phyloP scores from a whole-genome alignment of 176 grass and related monocot genomes.

The Ananas comosus region DNA sequence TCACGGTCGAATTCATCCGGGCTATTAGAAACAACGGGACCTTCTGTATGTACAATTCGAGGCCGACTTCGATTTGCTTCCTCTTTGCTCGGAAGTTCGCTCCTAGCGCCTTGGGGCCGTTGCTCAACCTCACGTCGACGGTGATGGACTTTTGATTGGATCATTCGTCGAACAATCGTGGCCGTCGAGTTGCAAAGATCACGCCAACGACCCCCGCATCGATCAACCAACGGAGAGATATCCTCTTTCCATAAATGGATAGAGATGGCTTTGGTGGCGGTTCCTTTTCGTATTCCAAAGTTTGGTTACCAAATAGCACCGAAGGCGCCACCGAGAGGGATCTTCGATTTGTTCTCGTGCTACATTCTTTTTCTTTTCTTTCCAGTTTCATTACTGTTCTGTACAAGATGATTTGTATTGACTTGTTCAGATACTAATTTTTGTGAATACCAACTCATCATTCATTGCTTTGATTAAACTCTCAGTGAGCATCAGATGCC shows the following conservation, averaged over 20 bases:
- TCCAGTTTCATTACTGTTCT: no score
- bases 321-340: no score
- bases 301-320: no score
- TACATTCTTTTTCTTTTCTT: no score
- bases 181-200: no score
- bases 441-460: conserved; percentile 4
- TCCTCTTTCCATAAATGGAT: no score
- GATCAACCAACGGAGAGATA: no score
- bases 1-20: conserved; percentile 38
- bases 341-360: no score
- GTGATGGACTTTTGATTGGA: conserved; percentile 42
- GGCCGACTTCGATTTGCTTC: conserved; percentile 36
- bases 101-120: conserved; percentile 37
- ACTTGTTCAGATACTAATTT: conserved; percentile 1
- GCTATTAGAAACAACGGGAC: conserved; percentile 39
- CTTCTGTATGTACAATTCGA: conserved; percentile 48
- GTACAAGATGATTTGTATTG: no score
- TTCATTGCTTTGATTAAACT: not conserved
- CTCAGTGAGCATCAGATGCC: not conserved
- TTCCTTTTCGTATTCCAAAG: no score
- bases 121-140: conserved; percentile 51
- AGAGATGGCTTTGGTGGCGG: no score
- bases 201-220: no score
- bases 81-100: conserved; percentile 88
- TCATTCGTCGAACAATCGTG: not conserved